phyloP scores from a whole-genome alignment of 805 yeast species.

The Schwanniomyces vanrijiae region DNA sequence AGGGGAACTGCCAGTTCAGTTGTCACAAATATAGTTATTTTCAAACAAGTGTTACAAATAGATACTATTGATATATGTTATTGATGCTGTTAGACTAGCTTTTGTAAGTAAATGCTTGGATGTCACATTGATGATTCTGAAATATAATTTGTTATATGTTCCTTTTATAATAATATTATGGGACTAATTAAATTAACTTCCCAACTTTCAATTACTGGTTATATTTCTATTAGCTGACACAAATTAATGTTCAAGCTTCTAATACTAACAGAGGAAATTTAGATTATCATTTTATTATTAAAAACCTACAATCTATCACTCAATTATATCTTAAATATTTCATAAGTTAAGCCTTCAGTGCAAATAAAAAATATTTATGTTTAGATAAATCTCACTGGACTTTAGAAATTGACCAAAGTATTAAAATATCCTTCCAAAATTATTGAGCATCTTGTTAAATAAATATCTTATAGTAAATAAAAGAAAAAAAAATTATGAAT shows the following conservation, averaged over 20 bases:
- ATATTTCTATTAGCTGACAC: slow-evolving; percentile 11
- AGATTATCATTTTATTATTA: too few relatives aligned
- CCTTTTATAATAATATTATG: slow-evolving; percentile 17
- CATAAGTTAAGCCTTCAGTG: not conserved
- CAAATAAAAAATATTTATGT: too few relatives aligned
- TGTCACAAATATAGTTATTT: slow-evolving; percentile 15
- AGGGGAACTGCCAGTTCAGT: slow-evolving; percentile 17
- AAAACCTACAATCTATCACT: too few relatives aligned
- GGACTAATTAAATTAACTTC: slow-evolving; percentile 14
- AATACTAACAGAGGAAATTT: too few relatives aligned
- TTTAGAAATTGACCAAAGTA: too few relatives aligned
- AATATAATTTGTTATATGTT: slow-evolving; percentile 13
- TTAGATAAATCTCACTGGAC: too few relatives aligned
- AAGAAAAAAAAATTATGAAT: too few relatives aligned
- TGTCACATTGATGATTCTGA: slow-evolving; percentile 16
- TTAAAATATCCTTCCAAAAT: too few relatives aligned
- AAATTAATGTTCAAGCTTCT: slow-evolving; percentile 12
- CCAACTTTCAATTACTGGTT: slow-evolving; percentile 13
- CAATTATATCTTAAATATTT: too few relatives aligned
- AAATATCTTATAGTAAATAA: too few relatives aligned
- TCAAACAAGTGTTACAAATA: slow-evolving; percentile 14
- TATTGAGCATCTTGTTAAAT: too few relatives aligned
- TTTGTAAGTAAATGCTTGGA: slow-evolving; percentile 15
- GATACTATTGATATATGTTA: slow-evolving; percentile 16
- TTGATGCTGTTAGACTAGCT: slow-evolving; percentile 14